These are phyloP conservation scores for Creolimax fragrantissima DNA, from an alignment of 78 protist species.

Conservation along the genomic window DNA sequence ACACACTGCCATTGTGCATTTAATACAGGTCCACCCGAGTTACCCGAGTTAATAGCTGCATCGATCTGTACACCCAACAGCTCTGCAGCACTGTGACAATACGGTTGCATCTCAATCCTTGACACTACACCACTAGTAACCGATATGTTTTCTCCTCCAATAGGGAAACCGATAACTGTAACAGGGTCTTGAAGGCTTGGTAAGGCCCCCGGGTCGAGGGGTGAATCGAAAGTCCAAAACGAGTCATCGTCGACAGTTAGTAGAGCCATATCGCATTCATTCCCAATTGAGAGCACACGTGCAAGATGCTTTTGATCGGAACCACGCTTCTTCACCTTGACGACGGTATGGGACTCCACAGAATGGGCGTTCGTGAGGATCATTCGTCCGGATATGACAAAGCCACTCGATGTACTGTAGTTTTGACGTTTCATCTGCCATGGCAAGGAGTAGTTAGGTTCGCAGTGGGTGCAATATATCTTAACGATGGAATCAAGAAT, in stretches of 20 bases:
- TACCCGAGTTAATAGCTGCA: slow-evolving; percentile 54
- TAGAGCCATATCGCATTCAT: slow-evolving; percentile 42
- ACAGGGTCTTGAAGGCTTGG: not conserved
- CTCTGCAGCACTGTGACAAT: not conserved
- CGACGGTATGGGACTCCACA: slow-evolving; percentile 12
- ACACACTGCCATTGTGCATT: slow-evolving; percentile 3
- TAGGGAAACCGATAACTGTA: slow-evolving; percentile 24
- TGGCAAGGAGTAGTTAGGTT: not conserved
- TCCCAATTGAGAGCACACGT: not conserved
- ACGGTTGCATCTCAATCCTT: slow-evolving; percentile 34
- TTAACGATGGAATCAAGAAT: not conserved
- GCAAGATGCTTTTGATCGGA: slow-evolving; percentile 16
- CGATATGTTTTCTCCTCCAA: slow-evolving; percentile 37
- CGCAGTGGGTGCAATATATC: not conserved
- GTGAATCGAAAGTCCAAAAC: slow-evolving; percentile 25
- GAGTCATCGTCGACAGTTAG: slow-evolving; percentile 5
- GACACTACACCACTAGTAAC: slow-evolving; percentile 34
- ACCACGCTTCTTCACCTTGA: slow-evolving; percentile 36
- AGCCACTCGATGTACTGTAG: slow-evolving; percentile 26
- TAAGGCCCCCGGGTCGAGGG: not conserved
- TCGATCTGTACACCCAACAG: slow-evolving; percentile 37
- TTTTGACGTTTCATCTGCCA: slow-evolving; percentile 11
- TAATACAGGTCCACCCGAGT: slow-evolving; percentile 52
- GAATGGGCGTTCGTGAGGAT: slow-evolving; percentile 46
- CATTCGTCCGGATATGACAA: not conserved